A percentile compares a stretch with the other conserved stretches of the same genome.
These are phyloP conservation scores for Mortierella sp. DNA, from an alignment of 371 early-diverging fungal genomes.

Conservation along the genomic window DNA sequence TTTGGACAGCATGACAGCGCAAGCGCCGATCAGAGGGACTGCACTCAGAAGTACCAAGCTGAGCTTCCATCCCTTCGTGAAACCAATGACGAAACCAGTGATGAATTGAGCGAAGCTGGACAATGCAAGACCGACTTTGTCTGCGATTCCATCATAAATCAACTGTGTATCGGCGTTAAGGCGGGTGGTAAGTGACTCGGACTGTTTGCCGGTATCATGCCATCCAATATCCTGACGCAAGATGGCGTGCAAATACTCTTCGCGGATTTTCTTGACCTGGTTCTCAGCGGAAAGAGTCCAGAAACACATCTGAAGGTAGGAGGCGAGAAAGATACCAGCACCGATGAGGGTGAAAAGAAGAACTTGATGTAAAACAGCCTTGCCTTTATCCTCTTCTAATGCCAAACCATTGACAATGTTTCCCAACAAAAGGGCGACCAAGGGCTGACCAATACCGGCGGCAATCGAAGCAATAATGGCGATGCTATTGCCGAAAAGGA, in stretches of 20 bases:
- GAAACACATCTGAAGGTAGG: constrained; percentile 56
- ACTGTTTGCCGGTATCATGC: constrained; percentile 85
- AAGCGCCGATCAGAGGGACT: constrained; percentile 70
- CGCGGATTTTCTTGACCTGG: constrained; percentile 66
- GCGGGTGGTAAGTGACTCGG: constrained; percentile 78
- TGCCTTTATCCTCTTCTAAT: constrained; percentile 12
- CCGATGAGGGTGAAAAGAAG: constrained; percentile 58
- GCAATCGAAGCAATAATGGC: constrained; percentile 32
- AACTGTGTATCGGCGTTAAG: constrained; percentile 81
- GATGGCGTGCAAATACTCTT: constrained; percentile 77
- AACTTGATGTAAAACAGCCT: constrained; percentile 55
- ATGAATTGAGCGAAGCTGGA: constrained; percentile 80
- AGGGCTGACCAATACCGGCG: constrained; percentile 47
- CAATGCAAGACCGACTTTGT: constrained; percentile 84
- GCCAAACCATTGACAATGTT: constrained; percentile 23
- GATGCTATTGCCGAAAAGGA: constrained; percentile 17
- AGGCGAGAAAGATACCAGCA: constrained; percentile 43
- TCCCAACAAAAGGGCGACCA: constrained; percentile 49
- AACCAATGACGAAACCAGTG: constrained; percentile 89
- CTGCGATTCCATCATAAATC: constrained; percentile 86
- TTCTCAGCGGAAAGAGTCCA: constrained; percentile 53
- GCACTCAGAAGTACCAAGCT: constrained; percentile 84
- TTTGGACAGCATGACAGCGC: constrained; percentile 76
- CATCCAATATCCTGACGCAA: constrained; percentile 91
- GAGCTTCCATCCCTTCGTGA: constrained; percentile 86